Conservation (phyloP, 148 eudicot species). For the Rhododendron ferrugineum region DNA sequence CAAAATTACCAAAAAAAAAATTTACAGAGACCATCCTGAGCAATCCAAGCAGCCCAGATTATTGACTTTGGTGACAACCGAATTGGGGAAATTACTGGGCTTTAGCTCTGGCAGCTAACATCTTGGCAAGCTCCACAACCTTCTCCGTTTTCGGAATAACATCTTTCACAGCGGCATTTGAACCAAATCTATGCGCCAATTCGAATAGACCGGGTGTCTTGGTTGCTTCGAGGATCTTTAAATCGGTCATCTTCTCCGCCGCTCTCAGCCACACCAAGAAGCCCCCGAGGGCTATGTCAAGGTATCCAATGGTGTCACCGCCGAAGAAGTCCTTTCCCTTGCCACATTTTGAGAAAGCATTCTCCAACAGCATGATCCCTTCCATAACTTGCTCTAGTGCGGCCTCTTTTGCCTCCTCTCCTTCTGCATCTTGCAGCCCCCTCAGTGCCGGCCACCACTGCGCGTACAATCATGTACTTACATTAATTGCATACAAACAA, state of each 20-base stretch:
- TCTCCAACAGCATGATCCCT: slow-evolving; percentile 20
- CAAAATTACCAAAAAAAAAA: no score
- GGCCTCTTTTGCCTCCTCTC: slow-evolving; percentile 6
- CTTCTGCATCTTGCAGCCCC: background rate
- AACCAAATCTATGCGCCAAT: background rate
- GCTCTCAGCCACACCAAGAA: no score
- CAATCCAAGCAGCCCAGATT: background rate
- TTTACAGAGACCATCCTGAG: background rate
- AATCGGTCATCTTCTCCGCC: no score
- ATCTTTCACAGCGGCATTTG: background rate
- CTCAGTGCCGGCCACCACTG: slow-evolving; percentile 4
- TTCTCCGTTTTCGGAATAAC: background rate
- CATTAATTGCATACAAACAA: no score
- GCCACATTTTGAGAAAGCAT: slow-evolving; percentile 11
- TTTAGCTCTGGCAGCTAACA: background rate
- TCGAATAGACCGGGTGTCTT: slow-evolving; percentile 10
- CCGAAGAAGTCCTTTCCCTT: slow-evolving; percentile 9
- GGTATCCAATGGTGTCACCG: no score
- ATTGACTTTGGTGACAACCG: background rate
- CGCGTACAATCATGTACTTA: background rate
- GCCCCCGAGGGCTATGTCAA: no score
- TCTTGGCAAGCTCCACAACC: background rate
- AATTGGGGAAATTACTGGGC: background rate
- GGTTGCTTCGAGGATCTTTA: background rate
- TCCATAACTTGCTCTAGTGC: slow-evolving; percentile 2